Evolutionary conservation across 2,329 filamentous ascomycete species (phyloP).

Genomic region (Epichloe gansuensis): DNA sequence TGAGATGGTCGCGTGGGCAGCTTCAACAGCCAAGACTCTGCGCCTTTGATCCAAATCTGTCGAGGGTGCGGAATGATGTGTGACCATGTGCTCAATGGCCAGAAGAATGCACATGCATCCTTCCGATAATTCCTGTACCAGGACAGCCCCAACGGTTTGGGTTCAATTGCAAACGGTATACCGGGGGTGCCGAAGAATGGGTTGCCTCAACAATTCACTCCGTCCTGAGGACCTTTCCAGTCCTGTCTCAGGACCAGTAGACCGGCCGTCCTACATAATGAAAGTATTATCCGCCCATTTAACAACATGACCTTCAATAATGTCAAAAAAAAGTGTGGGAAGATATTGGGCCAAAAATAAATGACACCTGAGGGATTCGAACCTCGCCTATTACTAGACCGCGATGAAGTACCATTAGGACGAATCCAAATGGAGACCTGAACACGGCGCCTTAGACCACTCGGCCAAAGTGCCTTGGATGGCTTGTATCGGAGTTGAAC

Average conservation of each 20-base stretch:
- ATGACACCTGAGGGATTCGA: conserved; percentile 21
- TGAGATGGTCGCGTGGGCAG: conserved; percentile 15
- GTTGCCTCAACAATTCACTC: too few relatives aligned
- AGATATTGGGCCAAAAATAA: not conserved
- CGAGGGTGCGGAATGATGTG: not conserved
- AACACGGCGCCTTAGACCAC: conserved; percentile 11
- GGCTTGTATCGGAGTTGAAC: accelerated
- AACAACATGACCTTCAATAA: too few relatives aligned
- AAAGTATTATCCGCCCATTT: too few relatives aligned
- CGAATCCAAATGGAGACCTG: not conserved
- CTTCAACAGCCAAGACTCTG: conserved; percentile 13
- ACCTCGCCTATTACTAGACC: conserved; percentile 20
- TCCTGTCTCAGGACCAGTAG: not conserved
- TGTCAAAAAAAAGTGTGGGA: too few relatives aligned
- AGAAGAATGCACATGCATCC: too few relatives aligned
- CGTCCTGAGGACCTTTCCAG: too few relatives aligned
- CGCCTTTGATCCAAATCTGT: conserved; percentile 13
- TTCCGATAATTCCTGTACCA: too few relatives aligned
- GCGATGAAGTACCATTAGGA: not conserved
- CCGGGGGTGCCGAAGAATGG: too few relatives aligned
- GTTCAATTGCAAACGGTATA: too few relatives aligned
- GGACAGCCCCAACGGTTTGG: too few relatives aligned
- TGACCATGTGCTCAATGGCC: too few relatives aligned
- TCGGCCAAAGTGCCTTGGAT: conserved; percentile 8
- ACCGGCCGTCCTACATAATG: too few relatives aligned